Percentiles rank a stretch among this genome's conserved stretches.
Evolutionary conservation across 2,329 filamentous ascomycete genomes (phyloP).

Genomic region (Polychaeton citri): DNA sequence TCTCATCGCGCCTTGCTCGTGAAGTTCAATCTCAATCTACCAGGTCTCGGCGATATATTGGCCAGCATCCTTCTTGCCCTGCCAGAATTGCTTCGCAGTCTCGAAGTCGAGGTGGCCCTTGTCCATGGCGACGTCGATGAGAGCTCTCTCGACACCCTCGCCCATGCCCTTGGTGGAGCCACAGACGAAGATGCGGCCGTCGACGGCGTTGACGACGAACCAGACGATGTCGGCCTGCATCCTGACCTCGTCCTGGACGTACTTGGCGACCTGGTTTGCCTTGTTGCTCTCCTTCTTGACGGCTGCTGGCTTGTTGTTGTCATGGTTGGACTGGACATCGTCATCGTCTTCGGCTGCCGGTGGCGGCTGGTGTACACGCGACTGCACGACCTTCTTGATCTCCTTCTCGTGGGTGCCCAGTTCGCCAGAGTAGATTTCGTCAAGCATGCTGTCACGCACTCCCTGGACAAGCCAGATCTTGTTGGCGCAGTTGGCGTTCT

Average conservation of each 20-base stretch:
- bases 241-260: slow-evolving; percentile 90
- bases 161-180: slow-evolving; percentile 95
- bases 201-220: slow-evolving; percentile 94
- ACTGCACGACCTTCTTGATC: slow-evolving; percentile 39
- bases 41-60: slow-evolving; percentile 73
- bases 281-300: slow-evolving; percentile 20
- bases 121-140: slow-evolving; percentile 81
- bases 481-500: slow-evolving; percentile 91
- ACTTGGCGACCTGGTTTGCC: slow-evolving; percentile 54
- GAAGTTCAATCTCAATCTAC: no score
- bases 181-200: slow-evolving; percentile 92
- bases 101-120: slow-evolving; percentile 77
- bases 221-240: slow-evolving; percentile 93
- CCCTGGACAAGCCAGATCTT: slow-evolving; percentile 97
- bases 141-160: slow-evolving; percentile 78
- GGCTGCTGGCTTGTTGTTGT: neutral
- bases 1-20: no score
- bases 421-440: slow-evolving; percentile 93
- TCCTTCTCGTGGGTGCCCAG: slow-evolving; percentile 74
- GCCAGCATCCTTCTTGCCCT: slow-evolving; percentile 76
- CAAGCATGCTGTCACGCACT: slow-evolving; percentile 81
- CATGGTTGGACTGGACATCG: slow-evolving; percentile 25
- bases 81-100: slow-evolving; percentile 80
- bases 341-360: slow-evolving; percentile 16
- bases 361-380: slow-evolving; percentile 18